A percentile compares a stretch with the other conserved stretches of the same genome.
Evolutionary conservation across 805 yeast genomes (phyloP).

Genomic region (Yarrowia keelungensis): DNA sequence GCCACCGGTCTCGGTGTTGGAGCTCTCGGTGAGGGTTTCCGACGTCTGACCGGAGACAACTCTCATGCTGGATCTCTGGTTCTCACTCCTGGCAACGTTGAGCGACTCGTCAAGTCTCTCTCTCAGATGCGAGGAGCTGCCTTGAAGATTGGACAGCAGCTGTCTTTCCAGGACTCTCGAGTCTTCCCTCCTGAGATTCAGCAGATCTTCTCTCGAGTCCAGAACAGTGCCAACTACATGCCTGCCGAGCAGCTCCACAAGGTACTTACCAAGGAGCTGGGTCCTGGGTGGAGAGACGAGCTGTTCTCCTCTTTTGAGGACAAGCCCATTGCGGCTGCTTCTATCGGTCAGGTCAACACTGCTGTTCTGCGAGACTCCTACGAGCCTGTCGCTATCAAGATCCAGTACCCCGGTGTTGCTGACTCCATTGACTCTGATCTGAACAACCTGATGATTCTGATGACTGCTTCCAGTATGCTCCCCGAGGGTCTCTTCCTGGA

Average conservation of each 20-base stretch:
- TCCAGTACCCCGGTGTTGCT: slow-evolving; percentile 97
- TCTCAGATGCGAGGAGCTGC: slow-evolving; percentile 99
- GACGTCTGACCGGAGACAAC: slow-evolving; percentile 55
- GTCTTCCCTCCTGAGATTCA: slow-evolving; percentile 87
- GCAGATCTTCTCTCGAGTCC: slow-evolving; percentile 79
- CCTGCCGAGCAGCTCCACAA: slow-evolving; percentile 87
- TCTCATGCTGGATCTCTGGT: slow-evolving; percentile 59
- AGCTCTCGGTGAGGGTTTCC: slow-evolving; percentile 77
- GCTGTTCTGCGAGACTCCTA: slow-evolving; percentile 70
- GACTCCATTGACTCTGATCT: slow-evolving; percentile 93
- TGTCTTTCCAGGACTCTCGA: slow-evolving; percentile 90
- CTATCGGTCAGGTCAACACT: slow-evolving; percentile 94
- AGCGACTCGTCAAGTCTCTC: slow-evolving; percentile 84
- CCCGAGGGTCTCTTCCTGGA: slow-evolving; percentile 94
- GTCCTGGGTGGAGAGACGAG: slow-evolving; percentile 75
- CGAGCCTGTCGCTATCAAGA: slow-evolving; percentile 83
- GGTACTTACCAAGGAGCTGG: slow-evolving; percentile 75
- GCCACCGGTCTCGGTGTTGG: slow-evolving; percentile 92
- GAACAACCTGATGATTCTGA: slow-evolving; percentile 78
- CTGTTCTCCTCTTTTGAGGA: slow-evolving; percentile 78
- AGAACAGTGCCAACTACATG: slow-evolving; percentile 95
- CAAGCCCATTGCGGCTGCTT: slow-evolving; percentile 94
- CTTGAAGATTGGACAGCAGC: slow-evolving; percentile 92
- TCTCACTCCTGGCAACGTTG: slow-evolving; percentile 82
- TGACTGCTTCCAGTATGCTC: slow-evolving; percentile 83